Conservation (phyloP, 441 rosid species). For the Dalechampia spathulata region DNA sequence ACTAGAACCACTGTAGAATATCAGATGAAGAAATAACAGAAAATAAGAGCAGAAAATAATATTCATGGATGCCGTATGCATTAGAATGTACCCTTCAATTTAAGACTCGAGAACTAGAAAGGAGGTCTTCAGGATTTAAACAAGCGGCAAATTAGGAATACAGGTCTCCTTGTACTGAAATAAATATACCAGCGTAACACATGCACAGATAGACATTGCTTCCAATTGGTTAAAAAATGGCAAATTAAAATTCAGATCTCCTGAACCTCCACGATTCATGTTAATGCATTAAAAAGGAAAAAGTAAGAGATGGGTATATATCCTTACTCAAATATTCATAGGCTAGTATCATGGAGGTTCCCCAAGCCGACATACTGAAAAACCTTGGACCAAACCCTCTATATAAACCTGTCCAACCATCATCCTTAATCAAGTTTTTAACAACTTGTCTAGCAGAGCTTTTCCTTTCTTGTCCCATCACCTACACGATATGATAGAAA, state of each 20-base stretch:
- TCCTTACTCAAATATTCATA: constrained; percentile 89
- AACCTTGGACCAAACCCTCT: constrained; percentile 93
- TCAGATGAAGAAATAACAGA: too few species aligned
- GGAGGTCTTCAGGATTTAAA: background rate
- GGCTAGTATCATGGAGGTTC: constrained; percentile 90
- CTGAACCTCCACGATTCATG: background rate
- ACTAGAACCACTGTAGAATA: background rate
- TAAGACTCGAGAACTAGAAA: background rate
- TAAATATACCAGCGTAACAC: background rate
- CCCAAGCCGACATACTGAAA: constrained; percentile 97
- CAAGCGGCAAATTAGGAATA: background rate
- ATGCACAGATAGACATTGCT: background rate
- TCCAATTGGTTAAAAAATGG: background rate
- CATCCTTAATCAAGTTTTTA: constrained; percentile 62
- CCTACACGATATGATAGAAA: constrained; percentile 31
- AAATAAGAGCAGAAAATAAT: background rate
- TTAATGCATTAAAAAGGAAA: background rate
- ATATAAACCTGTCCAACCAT: constrained; percentile 90
- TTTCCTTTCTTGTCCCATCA: constrained; percentile 79
- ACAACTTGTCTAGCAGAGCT: constrained; percentile 63
- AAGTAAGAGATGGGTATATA: constrained; percentile 12
- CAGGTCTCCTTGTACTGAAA: background rate
- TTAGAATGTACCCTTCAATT: background rate
- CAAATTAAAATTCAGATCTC: background rate
- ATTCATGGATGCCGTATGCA: too few species aligned